A percentile compares a stretch with the other conserved stretches of the same genome.
Conservation (phyloP, 768 basidiomycete genomes). For the Rhizopogon roseolus region DNA sequence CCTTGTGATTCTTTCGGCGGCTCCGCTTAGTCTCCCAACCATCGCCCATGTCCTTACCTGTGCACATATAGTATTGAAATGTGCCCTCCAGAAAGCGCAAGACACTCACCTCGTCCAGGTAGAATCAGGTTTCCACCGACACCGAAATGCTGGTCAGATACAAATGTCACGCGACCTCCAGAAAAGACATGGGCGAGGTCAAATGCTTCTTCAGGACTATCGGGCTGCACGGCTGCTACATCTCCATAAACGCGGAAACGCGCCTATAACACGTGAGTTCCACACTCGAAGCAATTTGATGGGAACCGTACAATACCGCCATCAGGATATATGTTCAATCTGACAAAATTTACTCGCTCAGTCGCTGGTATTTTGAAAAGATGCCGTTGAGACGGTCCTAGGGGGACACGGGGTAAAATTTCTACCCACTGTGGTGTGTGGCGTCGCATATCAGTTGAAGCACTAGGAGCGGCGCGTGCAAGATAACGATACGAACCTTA, state of each 20-base stretch:
- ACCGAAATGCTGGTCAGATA: slow-evolving; percentile 95
- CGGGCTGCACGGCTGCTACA: slow-evolving; percentile 62
- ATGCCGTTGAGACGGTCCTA: slow-evolving; percentile 86
- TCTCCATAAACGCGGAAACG: slow-evolving; percentile 89
- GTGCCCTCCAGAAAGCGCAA: background rate
- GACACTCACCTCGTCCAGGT: slow-evolving; percentile 68
- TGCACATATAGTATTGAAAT: background rate
- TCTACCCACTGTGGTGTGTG: slow-evolving; percentile 65
- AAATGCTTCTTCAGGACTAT: slow-evolving; percentile 43
- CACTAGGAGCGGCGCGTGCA: background rate
- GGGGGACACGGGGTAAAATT: slow-evolving; percentile 66
- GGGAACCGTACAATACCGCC: slow-evolving; percentile 75
- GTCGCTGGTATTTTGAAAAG: slow-evolving; percentile 70
- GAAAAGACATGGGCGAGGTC: slow-evolving; percentile 91
- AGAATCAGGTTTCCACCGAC: slow-evolving; percentile 87
- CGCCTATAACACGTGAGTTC: slow-evolving; percentile 44
- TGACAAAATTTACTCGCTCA: slow-evolving; percentile 66
- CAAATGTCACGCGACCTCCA: slow-evolving; percentile 78
- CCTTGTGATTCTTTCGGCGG: slow-evolving; percentile 71
- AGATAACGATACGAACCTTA: slow-evolving; percentile 38
- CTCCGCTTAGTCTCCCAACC: slow-evolving; percentile 98
- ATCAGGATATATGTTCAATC: slow-evolving; percentile 94
- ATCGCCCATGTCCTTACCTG: slow-evolving; percentile 89
- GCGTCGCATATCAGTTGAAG: background rate
- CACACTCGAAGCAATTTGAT: background rate